Conservation (phyloP, 192 early-diverging fungal species). For the Podochytrium sp. region DNA sequence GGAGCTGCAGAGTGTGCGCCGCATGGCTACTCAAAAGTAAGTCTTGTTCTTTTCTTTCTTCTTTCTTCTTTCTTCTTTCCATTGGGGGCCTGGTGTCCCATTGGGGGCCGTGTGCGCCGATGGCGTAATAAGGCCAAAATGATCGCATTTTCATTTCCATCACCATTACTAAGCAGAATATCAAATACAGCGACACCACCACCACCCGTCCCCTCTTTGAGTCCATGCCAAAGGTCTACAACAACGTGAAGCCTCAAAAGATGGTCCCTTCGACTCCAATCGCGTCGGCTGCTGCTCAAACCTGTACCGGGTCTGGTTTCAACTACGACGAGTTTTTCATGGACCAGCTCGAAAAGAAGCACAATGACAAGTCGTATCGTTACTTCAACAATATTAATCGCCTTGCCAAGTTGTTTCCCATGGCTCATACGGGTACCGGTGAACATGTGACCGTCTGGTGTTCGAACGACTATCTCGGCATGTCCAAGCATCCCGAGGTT, state of each 20-base stretch:
- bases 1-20: constrained; percentile 54
- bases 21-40: not conserved
- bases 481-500: constrained; percentile 87
- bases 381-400: constrained; percentile 99
- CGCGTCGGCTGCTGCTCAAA: not conserved
- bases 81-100: not conserved
- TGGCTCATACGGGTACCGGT: constrained; percentile 85
- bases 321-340: constrained; percentile 92
- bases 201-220: constrained; percentile 1
- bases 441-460: constrained; percentile 99
- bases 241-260: too few relatives aligned
- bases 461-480: constrained; percentile 98
- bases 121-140: too few relatives aligned
- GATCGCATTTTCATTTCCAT: too few relatives aligned
- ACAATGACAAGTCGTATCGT: constrained; percentile 95
- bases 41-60: not conserved
- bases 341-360: constrained; percentile 90
- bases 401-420: constrained; percentile 87
- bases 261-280: too few relatives aligned
- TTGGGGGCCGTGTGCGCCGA: not conserved
- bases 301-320: constrained; percentile 51
- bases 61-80: not conserved
- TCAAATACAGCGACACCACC: not conserved
- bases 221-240: constrained; percentile 1
- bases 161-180: too few relatives aligned